Evolutionary conservation across 2,329 filamentous ascomycete species (phyloP).

Genomic region (Aspergillus pseudoviridinutans): DNA sequence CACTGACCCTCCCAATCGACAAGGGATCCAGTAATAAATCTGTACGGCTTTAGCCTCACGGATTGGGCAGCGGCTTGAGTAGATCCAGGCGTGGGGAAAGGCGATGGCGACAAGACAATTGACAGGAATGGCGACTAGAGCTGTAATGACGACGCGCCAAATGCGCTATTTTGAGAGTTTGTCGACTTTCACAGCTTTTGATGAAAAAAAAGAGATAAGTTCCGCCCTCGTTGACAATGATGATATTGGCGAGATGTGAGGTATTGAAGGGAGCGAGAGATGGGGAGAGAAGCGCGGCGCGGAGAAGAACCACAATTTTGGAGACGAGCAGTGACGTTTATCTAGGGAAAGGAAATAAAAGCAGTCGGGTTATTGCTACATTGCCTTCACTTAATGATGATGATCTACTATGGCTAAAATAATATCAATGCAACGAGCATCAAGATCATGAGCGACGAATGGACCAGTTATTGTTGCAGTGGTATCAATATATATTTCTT

Average conservation of each 20-base stretch:
- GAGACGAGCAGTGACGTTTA: neutral
- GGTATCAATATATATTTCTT: neutral
- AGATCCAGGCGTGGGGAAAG: slow-evolving; percentile 8
- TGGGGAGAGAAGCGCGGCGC: neutral
- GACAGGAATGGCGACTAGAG: neutral
- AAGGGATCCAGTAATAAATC: slow-evolving; percentile 7
- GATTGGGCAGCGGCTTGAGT: slow-evolving; percentile 31
- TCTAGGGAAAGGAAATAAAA: neutral
- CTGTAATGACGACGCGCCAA: neutral
- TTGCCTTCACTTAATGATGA: neutral
- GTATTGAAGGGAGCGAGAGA: neutral
- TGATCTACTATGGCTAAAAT: neutral
- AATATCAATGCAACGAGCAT: neutral
- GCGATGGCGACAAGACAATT: slow-evolving; percentile 2
- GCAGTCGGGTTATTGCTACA: neutral
- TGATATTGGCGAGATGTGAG: neutral
- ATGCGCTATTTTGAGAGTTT: neutral
- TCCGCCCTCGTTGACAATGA: neutral
- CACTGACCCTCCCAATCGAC: slow-evolving; percentile 17
- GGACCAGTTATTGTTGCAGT: neutral
- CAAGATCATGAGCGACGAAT: neutral
- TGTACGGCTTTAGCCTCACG: slow-evolving; percentile 35
- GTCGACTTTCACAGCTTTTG: neutral
- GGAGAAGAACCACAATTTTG: neutral
- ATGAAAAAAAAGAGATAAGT: neutral